Conservation (phyloP, 495 filamentous ascomycete genomes). For the Xylaria sp. region DNA sequence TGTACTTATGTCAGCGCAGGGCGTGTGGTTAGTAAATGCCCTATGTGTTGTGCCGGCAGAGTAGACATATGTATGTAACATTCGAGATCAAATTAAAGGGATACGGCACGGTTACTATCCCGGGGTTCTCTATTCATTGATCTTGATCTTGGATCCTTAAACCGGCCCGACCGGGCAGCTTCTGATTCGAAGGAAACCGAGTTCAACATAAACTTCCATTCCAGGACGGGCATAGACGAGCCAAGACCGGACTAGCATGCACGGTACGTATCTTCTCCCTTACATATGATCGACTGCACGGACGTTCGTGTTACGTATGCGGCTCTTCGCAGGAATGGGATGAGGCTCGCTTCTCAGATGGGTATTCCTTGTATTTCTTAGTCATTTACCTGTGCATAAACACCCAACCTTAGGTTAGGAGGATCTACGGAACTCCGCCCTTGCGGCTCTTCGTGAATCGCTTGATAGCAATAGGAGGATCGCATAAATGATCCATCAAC, state of each 20-base stretch:
- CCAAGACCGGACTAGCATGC: conserved; percentile 1
- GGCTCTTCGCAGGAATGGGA: conserved; percentile 26
- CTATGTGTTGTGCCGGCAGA: neutral
- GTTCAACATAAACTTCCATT: neutral
- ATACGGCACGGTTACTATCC: conserved; percentile 8
- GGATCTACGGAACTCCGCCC: neutral
- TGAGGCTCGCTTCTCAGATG: conserved; percentile 14
- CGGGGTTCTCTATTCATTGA: conserved; percentile 12
- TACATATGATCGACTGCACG: conserved; percentile 14
- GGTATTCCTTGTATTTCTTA: conserved; percentile 13
- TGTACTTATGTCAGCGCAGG: neutral
- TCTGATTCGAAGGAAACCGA: conserved; percentile 19
- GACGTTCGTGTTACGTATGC: conserved; percentile 19
- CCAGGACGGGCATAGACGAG: conserved; percentile 17
- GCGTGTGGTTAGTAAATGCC: conserved; percentile 18
- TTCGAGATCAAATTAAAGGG: conserved; percentile 5
- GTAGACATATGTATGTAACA: neutral
- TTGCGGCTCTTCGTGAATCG: conserved; percentile 10
- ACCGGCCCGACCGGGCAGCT: conserved; percentile 13
- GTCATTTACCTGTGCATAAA: neutral
- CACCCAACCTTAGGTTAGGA: neutral
- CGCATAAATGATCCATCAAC: neutral
- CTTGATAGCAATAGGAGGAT: neutral
- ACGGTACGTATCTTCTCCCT: conserved; percentile 1
- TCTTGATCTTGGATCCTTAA: conserved; percentile 2